Percentiles rank a stretch among this genome's conserved stretches.
Conservation (phyloP, 257 asterid genomes). For the Forsythia viridissima region DNA sequence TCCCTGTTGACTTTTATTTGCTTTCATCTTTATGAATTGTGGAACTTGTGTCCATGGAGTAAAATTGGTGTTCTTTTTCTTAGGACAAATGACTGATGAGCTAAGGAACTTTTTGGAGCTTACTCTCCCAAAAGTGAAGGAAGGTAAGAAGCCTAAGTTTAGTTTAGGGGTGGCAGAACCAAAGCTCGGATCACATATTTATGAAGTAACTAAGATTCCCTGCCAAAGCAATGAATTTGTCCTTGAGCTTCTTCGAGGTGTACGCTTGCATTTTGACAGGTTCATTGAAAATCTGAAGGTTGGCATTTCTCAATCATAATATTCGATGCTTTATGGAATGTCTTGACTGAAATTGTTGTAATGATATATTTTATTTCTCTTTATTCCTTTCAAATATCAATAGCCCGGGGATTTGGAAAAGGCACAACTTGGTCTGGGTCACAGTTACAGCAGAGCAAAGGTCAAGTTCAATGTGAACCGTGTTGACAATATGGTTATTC, state of each 20-base stretch:
- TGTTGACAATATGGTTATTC: slow-evolving; percentile 97
- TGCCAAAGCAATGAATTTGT: slow-evolving; percentile 86
- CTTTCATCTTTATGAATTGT: neutral
- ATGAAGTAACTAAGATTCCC: slow-evolving; percentile 81
- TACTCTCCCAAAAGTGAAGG: slow-evolving; percentile 75
- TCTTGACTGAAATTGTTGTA: neutral
- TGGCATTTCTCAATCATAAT: slow-evolving; percentile 10
- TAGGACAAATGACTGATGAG: slow-evolving; percentile 90
- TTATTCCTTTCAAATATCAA: slow-evolving; percentile 9
- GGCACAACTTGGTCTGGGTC: slow-evolving; percentile 95
- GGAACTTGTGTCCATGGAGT: neutral
- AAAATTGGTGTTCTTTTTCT: neutral
- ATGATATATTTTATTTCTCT: neutral
- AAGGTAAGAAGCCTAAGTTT: slow-evolving; percentile 81
- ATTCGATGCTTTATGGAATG: neutral
- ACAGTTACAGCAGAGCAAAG: slow-evolving; percentile 97
- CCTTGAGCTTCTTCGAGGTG: slow-evolving; percentile 86
- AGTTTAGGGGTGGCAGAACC: slow-evolving; percentile 84
- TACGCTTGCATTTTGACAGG: slow-evolving; percentile 68
- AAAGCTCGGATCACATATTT: slow-evolving; percentile 81
- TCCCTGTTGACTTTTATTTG: neutral
- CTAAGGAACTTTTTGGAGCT: slow-evolving; percentile 78
- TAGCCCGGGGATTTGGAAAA: slow-evolving; percentile 92
- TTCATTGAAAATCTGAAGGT: slow-evolving; percentile 79
- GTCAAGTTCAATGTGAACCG: slow-evolving; percentile 96